phyloP scores from a whole-genome alignment of 148 eudicot genomes.

The Hydrangea macrophylla region DNA sequence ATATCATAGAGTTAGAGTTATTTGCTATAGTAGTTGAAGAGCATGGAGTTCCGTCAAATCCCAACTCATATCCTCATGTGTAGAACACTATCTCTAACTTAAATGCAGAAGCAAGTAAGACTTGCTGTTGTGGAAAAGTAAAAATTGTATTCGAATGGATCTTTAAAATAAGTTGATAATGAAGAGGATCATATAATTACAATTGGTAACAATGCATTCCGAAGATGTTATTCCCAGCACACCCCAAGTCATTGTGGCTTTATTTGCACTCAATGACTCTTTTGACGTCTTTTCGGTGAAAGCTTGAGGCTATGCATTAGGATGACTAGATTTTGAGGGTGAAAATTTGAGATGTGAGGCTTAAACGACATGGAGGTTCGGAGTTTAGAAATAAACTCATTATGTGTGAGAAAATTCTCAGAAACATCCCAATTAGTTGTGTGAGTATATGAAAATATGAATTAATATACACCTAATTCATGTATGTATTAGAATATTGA shows the following conservation, averaged over 20 bases:
- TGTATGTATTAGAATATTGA: neutral
- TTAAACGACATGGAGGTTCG: neutral
- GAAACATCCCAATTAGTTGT: neutral
- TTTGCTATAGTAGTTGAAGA: no score
- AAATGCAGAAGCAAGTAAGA: no score
- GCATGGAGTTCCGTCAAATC: no score
- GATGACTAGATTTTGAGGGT: neutral
- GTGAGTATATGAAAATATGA: neutral
- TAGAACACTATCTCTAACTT: no score
- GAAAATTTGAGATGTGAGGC: neutral
- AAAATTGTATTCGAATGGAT: no score
- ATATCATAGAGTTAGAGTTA: no score
- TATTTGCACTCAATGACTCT: neutral
- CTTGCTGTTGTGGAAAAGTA: no score
- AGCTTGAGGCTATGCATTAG: neutral
- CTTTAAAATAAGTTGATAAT: no score
- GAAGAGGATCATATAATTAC: no score
- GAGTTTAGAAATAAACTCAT: constrained; percentile 5
- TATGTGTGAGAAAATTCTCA: neutral
- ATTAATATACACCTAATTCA: neutral
- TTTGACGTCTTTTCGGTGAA: neutral
- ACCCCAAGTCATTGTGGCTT: constrained; percentile 22
- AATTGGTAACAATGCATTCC: no score
- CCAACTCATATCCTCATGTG: no score
- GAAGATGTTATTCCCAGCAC: no score